Percentiles rank a stretch among this genome's conserved stretches.
These are phyloP conservation scores for Ganoderma sp. DNA, from an alignment of 1,284 basidiomycete genomes.

Conservation along the genomic window DNA sequence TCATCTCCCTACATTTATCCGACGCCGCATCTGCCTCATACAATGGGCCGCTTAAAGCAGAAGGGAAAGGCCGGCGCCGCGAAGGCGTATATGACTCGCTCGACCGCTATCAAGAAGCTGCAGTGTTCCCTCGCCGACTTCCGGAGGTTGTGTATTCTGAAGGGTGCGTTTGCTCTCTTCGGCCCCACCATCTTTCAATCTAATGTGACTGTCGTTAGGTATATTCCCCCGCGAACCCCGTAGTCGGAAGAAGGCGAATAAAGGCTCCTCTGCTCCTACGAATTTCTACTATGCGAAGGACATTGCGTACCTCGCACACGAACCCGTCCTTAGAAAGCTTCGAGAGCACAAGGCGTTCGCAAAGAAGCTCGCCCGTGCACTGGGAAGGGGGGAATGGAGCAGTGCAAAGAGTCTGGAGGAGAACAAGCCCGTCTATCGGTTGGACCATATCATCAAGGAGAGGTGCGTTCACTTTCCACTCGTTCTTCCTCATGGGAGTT, in stretches of 20 bases:
- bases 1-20: conserved; percentile 19
- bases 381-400: conserved; percentile 95
- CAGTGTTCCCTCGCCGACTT: conserved; percentile 98
- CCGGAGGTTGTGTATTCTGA: conserved; percentile 95
- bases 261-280: conserved; percentile 95
- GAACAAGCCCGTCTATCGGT: conserved; percentile 83
- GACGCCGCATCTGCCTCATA: conserved; percentile 18
- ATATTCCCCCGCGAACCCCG: conserved; percentile 98
- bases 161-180: conserved; percentile 63
- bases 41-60: conserved; percentile 88
- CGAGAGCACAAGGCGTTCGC: conserved; percentile 99
- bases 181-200: conserved; percentile 12
- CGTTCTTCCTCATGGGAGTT: background rate
- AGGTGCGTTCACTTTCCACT: conserved; percentile 57
- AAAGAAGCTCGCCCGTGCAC: conserved; percentile 93
- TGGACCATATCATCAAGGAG: conserved; percentile 99
- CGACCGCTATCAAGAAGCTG: conserved; percentile 88
- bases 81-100: conserved; percentile 94
- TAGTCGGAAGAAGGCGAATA: conserved; percentile 94
- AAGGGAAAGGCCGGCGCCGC: conserved; percentile 94
- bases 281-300: conserved; percentile 99
- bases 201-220: conserved; percentile 53
- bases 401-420: conserved; percentile 95
- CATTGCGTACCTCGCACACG: conserved; percentile 96
- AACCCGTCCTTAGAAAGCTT: conserved; percentile 94